phyloP scores from a whole-genome alignment of 2,329 filamentous ascomycete genomes.

The Trichothecium roseum region DNA sequence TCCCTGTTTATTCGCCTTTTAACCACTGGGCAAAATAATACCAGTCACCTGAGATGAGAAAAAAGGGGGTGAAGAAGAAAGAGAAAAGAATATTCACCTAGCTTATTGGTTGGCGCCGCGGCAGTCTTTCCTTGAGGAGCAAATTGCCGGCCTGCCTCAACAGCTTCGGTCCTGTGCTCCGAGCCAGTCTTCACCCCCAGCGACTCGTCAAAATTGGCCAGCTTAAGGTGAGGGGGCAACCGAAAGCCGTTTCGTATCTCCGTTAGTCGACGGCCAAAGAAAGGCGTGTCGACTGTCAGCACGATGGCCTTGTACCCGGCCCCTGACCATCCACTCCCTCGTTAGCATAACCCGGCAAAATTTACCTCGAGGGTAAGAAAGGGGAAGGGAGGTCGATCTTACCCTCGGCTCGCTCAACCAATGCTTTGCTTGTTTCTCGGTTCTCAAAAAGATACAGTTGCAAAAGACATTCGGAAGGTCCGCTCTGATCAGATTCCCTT shows the following conservation, averaged over 20 bases:
- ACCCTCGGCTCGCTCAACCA: constrained; percentile 3
- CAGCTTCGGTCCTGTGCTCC: constrained; percentile 3
- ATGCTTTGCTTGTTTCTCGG: constrained; percentile 1
- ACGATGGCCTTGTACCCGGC: constrained; percentile 11
- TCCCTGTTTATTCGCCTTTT: no score
- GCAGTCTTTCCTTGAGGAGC: no score
- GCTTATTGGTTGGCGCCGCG: neutral
- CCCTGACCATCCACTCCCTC: no score
- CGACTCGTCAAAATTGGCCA: constrained; percentile 11
- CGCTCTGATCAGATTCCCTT: no score
- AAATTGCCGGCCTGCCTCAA: neutral
- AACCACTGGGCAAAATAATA: no score
- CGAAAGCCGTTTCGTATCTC: constrained; percentile 9
- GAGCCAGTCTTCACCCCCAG: constrained; percentile 7
- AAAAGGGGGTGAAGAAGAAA: no score
- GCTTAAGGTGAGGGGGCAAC: constrained; percentile 7
- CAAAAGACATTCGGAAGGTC: constrained; percentile 5
- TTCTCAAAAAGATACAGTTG: constrained; percentile 8
- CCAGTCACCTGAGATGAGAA: no score
- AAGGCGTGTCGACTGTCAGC: constrained; percentile 12
- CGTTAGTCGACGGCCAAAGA: constrained; percentile 8
- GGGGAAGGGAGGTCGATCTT: neutral
- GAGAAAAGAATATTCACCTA: neutral
- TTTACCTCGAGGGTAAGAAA: neutral
- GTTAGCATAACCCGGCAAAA: no score